A percentile compares a stretch with the other conserved stretches of the same genome.
Conservation (phyloP, 768 basidiomycete species). For the Amanita molliuscula region DNA sequence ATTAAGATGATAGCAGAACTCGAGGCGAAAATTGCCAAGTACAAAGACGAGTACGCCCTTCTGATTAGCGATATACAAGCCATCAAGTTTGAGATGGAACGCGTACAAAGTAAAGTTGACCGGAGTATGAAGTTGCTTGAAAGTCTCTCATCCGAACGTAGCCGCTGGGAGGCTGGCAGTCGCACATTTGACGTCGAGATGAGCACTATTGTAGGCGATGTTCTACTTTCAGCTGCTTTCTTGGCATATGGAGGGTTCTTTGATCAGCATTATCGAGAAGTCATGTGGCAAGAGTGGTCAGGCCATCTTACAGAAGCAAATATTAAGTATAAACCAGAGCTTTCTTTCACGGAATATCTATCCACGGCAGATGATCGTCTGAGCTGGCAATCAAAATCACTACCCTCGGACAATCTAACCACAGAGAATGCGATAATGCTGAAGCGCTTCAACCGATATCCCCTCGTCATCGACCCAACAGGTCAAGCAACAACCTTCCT, state of each 20-base stretch:
- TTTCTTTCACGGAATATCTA: constrained; percentile 90
- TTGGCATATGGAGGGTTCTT: constrained; percentile 97
- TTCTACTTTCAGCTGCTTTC: constrained; percentile 91
- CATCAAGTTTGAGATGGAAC: constrained; percentile 96
- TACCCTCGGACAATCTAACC: constrained; percentile 93
- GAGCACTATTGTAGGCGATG: constrained; percentile 97
- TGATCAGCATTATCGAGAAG: constrained; percentile 95
- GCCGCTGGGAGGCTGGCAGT: constrained; percentile 91
- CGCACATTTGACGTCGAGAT: constrained; percentile 95
- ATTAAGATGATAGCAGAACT: constrained; percentile 89
- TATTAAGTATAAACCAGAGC: constrained; percentile 85
- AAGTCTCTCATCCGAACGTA: constrained; percentile 89
- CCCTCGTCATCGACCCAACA: constrained; percentile 95
- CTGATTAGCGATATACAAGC: constrained; percentile 96
- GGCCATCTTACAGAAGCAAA: constrained; percentile 81
- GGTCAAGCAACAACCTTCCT: constrained; percentile 95
- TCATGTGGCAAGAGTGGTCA: constrained; percentile 96
- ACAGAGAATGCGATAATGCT: constrained; percentile 99
- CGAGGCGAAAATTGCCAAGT: constrained; percentile 82
- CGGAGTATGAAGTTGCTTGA: constrained; percentile 92
- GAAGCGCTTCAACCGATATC: constrained; percentile 95
- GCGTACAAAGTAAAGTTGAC: constrained; percentile 93
- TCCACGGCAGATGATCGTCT: constrained; percentile 96
- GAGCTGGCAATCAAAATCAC: constrained; percentile 88
- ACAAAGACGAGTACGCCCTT: constrained; percentile 96